Evolutionary conservation across 768 basidiomycete genomes (phyloP), one percentile per base, ranked within the genome.

Genomic region (Galerina marginata): DNA sequence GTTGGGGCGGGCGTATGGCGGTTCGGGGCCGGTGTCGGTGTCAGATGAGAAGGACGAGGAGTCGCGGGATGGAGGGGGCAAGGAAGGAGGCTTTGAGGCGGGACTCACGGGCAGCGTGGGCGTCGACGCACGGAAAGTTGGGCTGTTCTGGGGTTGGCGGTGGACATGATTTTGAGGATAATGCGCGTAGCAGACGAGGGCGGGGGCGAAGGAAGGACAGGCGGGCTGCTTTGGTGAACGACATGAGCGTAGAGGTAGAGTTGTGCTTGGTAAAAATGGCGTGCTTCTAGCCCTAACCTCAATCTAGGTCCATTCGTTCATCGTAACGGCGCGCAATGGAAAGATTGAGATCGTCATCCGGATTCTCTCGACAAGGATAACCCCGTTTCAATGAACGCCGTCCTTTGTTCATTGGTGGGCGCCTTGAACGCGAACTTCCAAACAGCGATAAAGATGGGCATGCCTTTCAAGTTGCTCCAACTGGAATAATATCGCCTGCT

Each of bases 71-170:
- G 20, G 20, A 20, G 36, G 62, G 58, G 54, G 71, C 64, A 9
- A 67, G 48, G 23, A 72, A 60, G 9, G 69, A 72, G 11, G 73
- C 75, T 20, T 67, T 71, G 11, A 82, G 68, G 37, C 83, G 83
- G 0, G 85, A 88, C 71, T 90, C 85, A 9, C 93, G 81, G 4
- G 80, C 81, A 3, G 89, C 87, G 63, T 95, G 93, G 1, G 91
- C 91, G 57, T 93, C 92, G 16, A 95, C 92, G 65, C 93, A 95
- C 5, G 93, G 83, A 76, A 95, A 89, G 58, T 68, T 75, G 38
- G 74, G 75, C 33, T 65, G 65, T 37, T 58, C 37, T 16, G 47
- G 49, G 25, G 50, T 11, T 25, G 51, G 38, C 39, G 54, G 53
- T 14, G 55, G 39, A 58, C 46, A 57, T 29, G 68, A 29, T 9